phyloP scores from a whole-genome alignment of 768 basidiomycete species.

The Termitomyces sp. region DNA sequence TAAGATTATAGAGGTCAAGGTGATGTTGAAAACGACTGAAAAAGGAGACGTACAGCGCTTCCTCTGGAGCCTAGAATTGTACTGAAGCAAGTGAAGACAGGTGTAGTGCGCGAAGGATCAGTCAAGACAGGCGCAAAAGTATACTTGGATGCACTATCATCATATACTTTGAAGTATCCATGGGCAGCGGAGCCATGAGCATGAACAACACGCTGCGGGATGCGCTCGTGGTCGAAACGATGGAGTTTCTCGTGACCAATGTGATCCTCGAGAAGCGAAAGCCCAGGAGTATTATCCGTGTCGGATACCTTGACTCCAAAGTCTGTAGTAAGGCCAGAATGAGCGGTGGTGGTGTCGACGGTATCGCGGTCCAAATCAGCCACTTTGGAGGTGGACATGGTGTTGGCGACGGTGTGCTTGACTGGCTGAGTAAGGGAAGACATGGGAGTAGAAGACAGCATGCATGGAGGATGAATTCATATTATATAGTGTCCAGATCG shows the following conservation, averaged over 20 bases:
- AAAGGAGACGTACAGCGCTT: constrained; percentile 66
- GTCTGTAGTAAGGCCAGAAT: constrained; percentile 50
- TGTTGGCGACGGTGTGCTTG: neutral
- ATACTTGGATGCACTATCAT: constrained; percentile 68
- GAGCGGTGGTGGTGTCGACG: constrained; percentile 9
- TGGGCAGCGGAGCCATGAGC: constrained; percentile 78
- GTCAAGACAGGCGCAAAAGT: constrained; percentile 70
- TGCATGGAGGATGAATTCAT: neutral
- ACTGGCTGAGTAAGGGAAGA: neutral
- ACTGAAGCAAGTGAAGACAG: constrained; percentile 80
- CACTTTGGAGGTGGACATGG: neutral
- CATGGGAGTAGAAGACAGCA: neutral
- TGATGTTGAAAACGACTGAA: too few species aligned
- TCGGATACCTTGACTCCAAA: constrained; percentile 55
- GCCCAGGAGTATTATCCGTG: constrained; percentile 60
- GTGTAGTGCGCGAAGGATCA: constrained; percentile 70
- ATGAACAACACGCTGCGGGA: constrained; percentile 79
- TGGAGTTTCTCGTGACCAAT: constrained; percentile 72
- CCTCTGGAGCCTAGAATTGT: constrained; percentile 82
- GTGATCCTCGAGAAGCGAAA: constrained; percentile 76
- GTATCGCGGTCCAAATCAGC: neutral
- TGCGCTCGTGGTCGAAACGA: constrained; percentile 81
- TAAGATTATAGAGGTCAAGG: neutral
- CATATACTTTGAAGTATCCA: constrained; percentile 75
- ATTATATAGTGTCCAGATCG: neutral